Evolutionary conservation across 108 stramenopile species (phyloP).

Genomic region (Skeletonema menzelii): DNA sequence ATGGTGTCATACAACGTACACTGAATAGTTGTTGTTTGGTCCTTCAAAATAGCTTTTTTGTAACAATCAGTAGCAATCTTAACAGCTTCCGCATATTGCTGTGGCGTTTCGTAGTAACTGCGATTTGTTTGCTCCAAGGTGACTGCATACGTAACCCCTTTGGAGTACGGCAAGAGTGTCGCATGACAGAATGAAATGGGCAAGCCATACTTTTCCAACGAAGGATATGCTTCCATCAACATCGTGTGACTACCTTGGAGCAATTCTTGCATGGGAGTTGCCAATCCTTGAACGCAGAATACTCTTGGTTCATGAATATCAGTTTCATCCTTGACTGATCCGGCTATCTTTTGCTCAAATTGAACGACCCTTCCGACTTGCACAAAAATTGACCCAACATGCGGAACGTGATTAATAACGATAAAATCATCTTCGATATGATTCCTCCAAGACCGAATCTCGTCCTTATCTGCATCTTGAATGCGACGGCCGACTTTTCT

Average conservation of each 20-base stretch:
- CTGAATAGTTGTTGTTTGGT: background rate
- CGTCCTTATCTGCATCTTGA: background rate
- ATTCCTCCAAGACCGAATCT: background rate
- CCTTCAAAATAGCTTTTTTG: background rate
- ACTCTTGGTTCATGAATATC: background rate
- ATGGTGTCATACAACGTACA: background rate
- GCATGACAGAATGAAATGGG: background rate
- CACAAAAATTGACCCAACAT: background rate
- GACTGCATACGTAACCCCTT: background rate
- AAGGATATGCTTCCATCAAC: background rate
- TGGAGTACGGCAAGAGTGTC: background rate
- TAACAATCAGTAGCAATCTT: background rate
- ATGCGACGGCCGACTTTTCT: background rate
- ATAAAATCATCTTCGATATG: background rate
- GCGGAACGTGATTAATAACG: background rate
- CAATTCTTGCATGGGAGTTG: background rate
- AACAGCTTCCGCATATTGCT: background rate
- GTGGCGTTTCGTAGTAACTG: background rate
- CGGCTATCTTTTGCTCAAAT: background rate
- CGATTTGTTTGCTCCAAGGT: background rate
- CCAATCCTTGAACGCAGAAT: background rate
- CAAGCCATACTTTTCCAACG: background rate
- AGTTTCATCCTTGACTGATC: background rate
- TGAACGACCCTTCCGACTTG: background rate
- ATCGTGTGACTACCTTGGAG: background rate